Base-by-base conservation (phyloP, 192 early-diverging fungal species). In the Backusella luteola region DNA sequence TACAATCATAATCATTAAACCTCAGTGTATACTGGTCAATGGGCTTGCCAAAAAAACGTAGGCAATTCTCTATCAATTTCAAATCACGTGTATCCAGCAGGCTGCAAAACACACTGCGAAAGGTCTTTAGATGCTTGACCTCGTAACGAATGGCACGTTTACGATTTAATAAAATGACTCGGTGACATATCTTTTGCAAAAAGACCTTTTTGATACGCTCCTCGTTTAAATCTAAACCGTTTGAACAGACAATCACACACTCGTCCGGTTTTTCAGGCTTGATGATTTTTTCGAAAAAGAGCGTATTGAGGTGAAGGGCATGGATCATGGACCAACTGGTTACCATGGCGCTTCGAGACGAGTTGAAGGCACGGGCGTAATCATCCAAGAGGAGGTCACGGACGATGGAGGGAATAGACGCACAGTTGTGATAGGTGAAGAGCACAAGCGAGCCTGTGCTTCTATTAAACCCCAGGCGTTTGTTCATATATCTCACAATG, bases 241-340 rank as follows among this genome's bases (percentile, higher is more conserved):
- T 35, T 39, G 46, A 49, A 49, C 46, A 49, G 6, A 49, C 46
- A 49, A 49, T n/a, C 19, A 49, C 46, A 49, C 46, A 49, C 19
- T 49, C 46, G 17, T 49, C 46, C 15, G 46, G 46, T 7, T 49
- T 49, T 49, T 49, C 46, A 49, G 46, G 19, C 46, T 69, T 23
- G 21, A 69, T 21, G 17, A 41, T 35, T 21, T 38, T 38, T 35
- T 35, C 34, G 5, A 35, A 14, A 38, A 69, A 69, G 9, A 69
- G 23, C 2, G 35, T 38, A 26, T 69, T 69, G 56, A 63, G 56
- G 56, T 63, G 56, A 63, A 63, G 56, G 12, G 68, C 68, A 69
- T 69, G 68, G 26, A 69, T 69, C n/a, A 69, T 69, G n/a, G 68
- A 69, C 68, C 68, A 69, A 14, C 68, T 38, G 21, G 35, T 69